These are phyloP conservation scores for Phytophthora citricola DNA, from an alignment of 352 stramenopile species.

Conservation along the genomic window DNA sequence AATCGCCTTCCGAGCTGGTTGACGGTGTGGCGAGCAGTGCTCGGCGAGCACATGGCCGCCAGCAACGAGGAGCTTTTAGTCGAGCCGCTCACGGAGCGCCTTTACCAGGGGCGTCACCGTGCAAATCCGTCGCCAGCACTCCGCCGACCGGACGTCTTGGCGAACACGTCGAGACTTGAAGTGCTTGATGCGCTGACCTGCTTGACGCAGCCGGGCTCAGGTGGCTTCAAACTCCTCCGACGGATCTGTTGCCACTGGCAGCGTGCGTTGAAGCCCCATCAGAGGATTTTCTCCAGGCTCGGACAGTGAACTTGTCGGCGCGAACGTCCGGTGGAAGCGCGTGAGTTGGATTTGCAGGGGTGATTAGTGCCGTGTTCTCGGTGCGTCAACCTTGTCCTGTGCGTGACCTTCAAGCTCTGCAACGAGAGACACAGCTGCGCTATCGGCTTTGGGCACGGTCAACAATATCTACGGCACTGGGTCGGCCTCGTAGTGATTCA, in stretches of 20 bases:
- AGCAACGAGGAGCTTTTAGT: constrained; percentile 26
- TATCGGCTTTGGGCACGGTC: constrained; percentile 1
- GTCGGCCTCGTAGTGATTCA: background rate
- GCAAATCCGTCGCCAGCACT: constrained; percentile 28
- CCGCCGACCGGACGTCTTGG: constrained; percentile 18
- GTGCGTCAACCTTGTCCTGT: constrained; percentile 2
- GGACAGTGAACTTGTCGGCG: background rate
- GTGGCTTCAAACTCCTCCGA: constrained; percentile 30
- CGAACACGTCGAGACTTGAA: constrained; percentile 25
- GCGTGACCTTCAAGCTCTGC: constrained; percentile 1
- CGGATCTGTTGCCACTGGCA: constrained; percentile 12
- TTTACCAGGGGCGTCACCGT: constrained; percentile 22
- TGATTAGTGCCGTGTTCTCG: constrained; percentile 11
- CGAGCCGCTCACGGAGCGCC: constrained; percentile 8
- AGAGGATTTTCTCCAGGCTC: constrained; percentile 17
- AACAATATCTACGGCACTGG: too few species aligned
- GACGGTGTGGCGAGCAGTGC: background rate
- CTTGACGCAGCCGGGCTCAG: constrained; percentile 32
- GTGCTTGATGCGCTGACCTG: constrained; percentile 33
- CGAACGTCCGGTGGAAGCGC: constrained; percentile 12
- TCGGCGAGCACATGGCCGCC: constrained; percentile 2
- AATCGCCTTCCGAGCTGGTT: background rate
- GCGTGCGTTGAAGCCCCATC: constrained; percentile 27
- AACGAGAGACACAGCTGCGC: constrained; percentile 4
- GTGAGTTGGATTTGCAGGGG: constrained; percentile 12